Percentiles rank a stretch among this genome's conserved stretches.
phyloP scores from a whole-genome alignment of 208 protist genomes.

The Trypanosoma avium region DNA sequence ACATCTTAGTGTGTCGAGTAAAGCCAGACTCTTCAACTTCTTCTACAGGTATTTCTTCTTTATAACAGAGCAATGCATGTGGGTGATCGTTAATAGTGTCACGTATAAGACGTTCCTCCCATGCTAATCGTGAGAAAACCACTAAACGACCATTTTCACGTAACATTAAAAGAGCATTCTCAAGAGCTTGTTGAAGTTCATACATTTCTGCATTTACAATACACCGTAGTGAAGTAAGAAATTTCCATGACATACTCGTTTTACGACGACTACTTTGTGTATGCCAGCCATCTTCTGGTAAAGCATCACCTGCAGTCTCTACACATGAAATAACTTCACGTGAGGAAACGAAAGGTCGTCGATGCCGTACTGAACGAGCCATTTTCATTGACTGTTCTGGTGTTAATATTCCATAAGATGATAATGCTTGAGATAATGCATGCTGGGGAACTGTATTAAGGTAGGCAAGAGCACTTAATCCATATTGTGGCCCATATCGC shows the following conservation, averaged over 20 bases:
- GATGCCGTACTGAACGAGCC: slow-evolving; percentile 58
- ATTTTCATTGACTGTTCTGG: slow-evolving; percentile 83
- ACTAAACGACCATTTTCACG: slow-evolving; percentile 73
- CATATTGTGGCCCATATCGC: slow-evolving; percentile 62
- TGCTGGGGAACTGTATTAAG: slow-evolving; percentile 82
- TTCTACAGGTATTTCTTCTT: slow-evolving; percentile 50
- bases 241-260: slow-evolving; percentile 83
- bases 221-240: slow-evolving; percentile 76
- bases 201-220: slow-evolving; percentile 81
- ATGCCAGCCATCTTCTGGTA: slow-evolving; percentile 76
- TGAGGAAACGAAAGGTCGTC: slow-evolving; percentile 55
- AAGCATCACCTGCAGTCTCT: slow-evolving; percentile 54
- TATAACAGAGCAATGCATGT: slow-evolving; percentile 79
- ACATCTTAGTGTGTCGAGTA: slow-evolving; percentile 85
- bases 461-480: slow-evolving; percentile 64
- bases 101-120: slow-evolving; percentile 80
- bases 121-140: slow-evolving; percentile 64
- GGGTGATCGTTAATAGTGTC: slow-evolving; percentile 64
- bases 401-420: slow-evolving; percentile 63
- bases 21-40: slow-evolving; percentile 66
- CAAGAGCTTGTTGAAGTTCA: slow-evolving; percentile 64
- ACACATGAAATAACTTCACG: slow-evolving; percentile 50
- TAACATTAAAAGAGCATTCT: slow-evolving; percentile 71
- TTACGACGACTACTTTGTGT: slow-evolving; percentile 62
- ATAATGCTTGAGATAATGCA: slow-evolving; percentile 43